These are phyloP conservation scores for Daldinia sp. DNA, from an alignment of 2,329 filamentous ascomycete genomes.

Conservation along the genomic window DNA sequence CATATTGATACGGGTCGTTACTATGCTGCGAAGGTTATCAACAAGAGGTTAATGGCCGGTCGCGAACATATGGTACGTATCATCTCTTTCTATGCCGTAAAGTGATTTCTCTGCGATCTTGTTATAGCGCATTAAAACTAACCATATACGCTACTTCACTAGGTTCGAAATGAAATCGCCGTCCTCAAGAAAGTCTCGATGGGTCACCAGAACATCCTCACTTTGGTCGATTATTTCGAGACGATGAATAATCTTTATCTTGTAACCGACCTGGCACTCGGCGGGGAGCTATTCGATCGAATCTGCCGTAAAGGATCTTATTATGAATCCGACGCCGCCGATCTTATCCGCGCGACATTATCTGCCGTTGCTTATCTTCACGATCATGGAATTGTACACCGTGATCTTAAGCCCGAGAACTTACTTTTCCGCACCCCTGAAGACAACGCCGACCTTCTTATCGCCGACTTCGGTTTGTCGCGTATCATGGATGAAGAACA, in stretches of 20 bases:
- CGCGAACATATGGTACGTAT: constrained; percentile 91
- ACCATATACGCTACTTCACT: not conserved
- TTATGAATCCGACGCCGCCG: constrained; percentile 95
- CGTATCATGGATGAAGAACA: constrained; percentile 99
- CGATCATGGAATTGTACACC: constrained; percentile 97
- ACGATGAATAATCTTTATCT: constrained; percentile 99
- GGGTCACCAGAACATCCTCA: constrained; percentile 98
- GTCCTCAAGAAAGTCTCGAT: constrained; percentile 98
- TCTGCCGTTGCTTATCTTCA: constrained; percentile 99
- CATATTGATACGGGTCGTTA: constrained; percentile 98
- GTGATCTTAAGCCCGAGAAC: constrained; percentile 97
- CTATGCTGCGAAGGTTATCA: constrained; percentile 99
- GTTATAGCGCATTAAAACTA: constrained; percentile 7
- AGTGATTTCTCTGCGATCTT: not conserved
- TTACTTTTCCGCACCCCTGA: constrained; percentile 95
- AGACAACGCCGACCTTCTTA: constrained; percentile 95
- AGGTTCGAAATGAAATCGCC: constrained; percentile 98
- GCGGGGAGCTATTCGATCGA: constrained; percentile 96
- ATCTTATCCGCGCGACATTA: constrained; percentile 91
- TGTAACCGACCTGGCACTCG: constrained; percentile 94
- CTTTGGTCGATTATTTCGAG: constrained; percentile 98
- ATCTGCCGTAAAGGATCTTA: constrained; percentile 99
- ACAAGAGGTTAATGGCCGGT: constrained; percentile 97
- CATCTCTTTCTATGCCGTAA: not conserved
- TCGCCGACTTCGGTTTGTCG: constrained; percentile 94